Base-by-base conservation (phyloP, 2,329 filamentous ascomycete species). In the Aspergillus amoenus region DNA sequence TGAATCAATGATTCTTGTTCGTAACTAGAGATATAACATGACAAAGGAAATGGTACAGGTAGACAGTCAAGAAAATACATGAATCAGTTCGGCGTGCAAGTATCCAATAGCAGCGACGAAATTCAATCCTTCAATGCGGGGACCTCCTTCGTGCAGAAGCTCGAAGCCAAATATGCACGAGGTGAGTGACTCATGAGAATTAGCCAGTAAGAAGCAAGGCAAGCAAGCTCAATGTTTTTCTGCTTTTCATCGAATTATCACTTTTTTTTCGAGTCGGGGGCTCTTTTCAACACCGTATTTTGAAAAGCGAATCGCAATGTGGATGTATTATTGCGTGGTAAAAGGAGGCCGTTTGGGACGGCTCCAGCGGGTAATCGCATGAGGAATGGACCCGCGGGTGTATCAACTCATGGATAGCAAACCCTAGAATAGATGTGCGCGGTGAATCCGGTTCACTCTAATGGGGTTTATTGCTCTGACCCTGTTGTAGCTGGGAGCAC, bases 381-480 rank as follows among this genome's bases (percentile, higher is more conserved):
- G 47, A 44, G 47, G 21, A 44, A 44, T 30, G 27, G 27, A 11
- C 27, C 27, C 30, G 21, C 24, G 21, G 41, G 17, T 22, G 15
- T 22, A 24, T 39, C 47, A 51, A 54, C 41, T 50, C 51, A 51
- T 55, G 56, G 34, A 45, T n/a, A 51, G 44, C 39, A 24, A 47
- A 51, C 51, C 53, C 56, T 7, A 39, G 37, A 54, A 47, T 46
- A 48, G 34, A 47, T 48, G 34, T n/a, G 21, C n/a, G 18, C 32
- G 46, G 48, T 50, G 55, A 58, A 55, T 43, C 53, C 53, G 40
- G 53, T 56, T 56, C 53, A 49, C 44, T 22, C 39, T 50, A 50
- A 37, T 44, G 46, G 52, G 52, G 52, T 11, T 30, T 21, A 37
- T n/a, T 4, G 2, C 50, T 41, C 40, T 27, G 27, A 22, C 30